Percentiles rank a stretch among this genome's conserved stretches.
phyloP scores from a whole-genome alignment of 345 rosid species.

The Gossypium bickii region DNA sequence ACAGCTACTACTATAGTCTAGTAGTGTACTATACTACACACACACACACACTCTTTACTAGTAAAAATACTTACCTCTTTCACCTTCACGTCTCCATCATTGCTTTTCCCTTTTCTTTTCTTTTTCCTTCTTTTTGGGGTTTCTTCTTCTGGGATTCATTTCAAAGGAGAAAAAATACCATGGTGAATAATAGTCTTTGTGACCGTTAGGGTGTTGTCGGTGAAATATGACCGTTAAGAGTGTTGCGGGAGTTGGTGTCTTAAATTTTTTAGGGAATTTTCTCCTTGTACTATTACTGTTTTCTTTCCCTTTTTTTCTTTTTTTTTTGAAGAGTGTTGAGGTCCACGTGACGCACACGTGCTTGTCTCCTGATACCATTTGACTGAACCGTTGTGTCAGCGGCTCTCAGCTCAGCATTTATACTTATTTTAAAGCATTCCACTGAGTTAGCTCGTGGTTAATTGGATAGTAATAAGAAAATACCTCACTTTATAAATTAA shows the following conservation, averaged over 20 bases:
- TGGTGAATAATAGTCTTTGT: constrained; percentile 30
- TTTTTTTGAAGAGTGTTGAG: constrained; percentile 7
- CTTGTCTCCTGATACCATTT: constrained; percentile 38
- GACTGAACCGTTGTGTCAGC: constrained; percentile 45
- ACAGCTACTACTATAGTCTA: constrained; percentile 29
- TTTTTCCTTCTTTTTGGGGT: neutral
- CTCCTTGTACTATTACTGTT: neutral
- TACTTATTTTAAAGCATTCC: neutral
- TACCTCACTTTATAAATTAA: no score
- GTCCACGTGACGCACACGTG: constrained; percentile 50
- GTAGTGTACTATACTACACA: constrained; percentile 26
- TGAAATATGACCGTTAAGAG: constrained; percentile 79
- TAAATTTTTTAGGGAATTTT: constrained; percentile 12
- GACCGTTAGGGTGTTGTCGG: constrained; percentile 91
- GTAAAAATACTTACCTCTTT: constrained; percentile 16
- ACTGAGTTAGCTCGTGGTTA: no score
- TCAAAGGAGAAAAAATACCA: constrained; percentile 19
- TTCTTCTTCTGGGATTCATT: constrained; percentile 26
- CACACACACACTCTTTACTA: constrained; percentile 5
- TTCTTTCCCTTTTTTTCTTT: no score
- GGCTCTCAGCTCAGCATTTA: neutral
- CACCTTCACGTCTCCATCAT: constrained; percentile 35
- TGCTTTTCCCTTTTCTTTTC: constrained; percentile 22
- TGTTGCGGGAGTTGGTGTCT: constrained; percentile 32
- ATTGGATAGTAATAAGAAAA: no score